phyloP scores from a whole-genome alignment of 1,284 basidiomycete genomes.

The Golubevia sp. region DNA sequence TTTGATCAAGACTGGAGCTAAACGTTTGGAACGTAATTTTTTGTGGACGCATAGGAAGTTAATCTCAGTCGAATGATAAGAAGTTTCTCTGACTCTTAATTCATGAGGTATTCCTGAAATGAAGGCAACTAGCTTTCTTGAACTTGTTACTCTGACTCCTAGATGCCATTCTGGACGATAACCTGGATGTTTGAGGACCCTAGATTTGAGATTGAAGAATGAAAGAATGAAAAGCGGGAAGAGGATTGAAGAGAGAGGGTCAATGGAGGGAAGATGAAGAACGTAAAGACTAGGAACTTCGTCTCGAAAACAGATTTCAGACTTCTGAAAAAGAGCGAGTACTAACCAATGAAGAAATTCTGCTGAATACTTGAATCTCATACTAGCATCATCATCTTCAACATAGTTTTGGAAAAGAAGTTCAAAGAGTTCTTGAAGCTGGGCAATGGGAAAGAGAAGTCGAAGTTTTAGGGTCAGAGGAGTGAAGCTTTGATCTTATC shows the following conservation, averaged over 20 bases:
- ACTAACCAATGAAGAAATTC: slow-evolving; percentile 89
- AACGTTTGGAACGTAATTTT: slow-evolving; percentile 90
- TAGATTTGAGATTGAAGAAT: slow-evolving; percentile 55
- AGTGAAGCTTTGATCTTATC: too few relatives aligned
- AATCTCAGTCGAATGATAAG: slow-evolving; percentile 71
- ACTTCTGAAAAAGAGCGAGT: too few relatives aligned
- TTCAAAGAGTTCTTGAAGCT: slow-evolving; percentile 91
- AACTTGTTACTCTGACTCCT: slow-evolving; percentile 87
- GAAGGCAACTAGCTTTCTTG: slow-evolving; percentile 86
- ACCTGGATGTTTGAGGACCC: slow-evolving; percentile 92
- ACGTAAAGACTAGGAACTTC: not conserved
- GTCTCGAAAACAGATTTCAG: too few relatives aligned
- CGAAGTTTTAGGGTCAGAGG: too few relatives aligned
- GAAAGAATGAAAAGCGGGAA: slow-evolving; percentile 1
- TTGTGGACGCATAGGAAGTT: slow-evolving; percentile 99
- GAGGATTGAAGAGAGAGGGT: not conserved
- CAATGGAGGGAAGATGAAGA: slow-evolving; percentile 10
- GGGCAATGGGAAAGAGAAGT: slow-evolving; percentile 3
- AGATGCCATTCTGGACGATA: slow-evolving; percentile 93
- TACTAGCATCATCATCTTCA: slow-evolving; percentile 92
- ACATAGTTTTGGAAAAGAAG: slow-evolving; percentile 92
- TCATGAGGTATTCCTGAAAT: slow-evolving; percentile 85
- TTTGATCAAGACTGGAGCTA: slow-evolving; percentile 96
- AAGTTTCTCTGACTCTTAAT: slow-evolving; percentile 38
- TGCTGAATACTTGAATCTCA: slow-evolving; percentile 93